A percentile compares a stretch with the other conserved stretches of the same genome.
Evolutionary conservation across 345 rosid genomes (phyloP).

Genomic region (Eucalyptus paniculata): DNA sequence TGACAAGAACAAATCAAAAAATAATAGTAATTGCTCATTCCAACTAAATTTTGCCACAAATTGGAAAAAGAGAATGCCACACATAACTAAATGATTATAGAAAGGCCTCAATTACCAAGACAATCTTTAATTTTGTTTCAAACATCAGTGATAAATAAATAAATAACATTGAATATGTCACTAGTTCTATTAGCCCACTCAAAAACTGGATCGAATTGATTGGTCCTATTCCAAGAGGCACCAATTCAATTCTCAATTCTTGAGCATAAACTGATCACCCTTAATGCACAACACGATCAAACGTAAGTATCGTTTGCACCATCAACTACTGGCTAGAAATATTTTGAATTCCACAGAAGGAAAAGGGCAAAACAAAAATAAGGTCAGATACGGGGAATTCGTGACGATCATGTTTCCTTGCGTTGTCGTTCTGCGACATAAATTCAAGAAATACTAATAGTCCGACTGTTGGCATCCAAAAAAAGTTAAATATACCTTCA

Average conservation of each 20-base stretch:
- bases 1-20: neutral
- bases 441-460: neutral
- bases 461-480: neutral
- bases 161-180: too few relatives aligned
- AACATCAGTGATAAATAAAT: fast-evolving
- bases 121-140: fast-evolving
- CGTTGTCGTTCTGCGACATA: neutral
- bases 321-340: neutral
- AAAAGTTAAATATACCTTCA: neutral
- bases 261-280: fast-evolving
- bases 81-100: neutral
- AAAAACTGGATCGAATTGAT: fast-evolving
- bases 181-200: fast-evolving
- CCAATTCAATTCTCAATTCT: fast-evolving
- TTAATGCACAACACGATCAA: too few relatives aligned
- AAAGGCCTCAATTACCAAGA: neutral
- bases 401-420: neutral
- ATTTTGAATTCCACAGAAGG: neutral
- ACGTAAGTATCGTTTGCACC: neutral
- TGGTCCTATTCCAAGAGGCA: fast-evolving
- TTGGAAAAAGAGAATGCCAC: too few relatives aligned
- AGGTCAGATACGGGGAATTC: neutral
- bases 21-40: fast-evolving
- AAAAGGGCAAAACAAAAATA: neutral
- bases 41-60: neutral